A percentile compares a stretch with the other conserved stretches of the same genome.
phyloP scores from a whole-genome alignment of 495 filamentous ascomycete species.

The Penicillium parvum region DNA sequence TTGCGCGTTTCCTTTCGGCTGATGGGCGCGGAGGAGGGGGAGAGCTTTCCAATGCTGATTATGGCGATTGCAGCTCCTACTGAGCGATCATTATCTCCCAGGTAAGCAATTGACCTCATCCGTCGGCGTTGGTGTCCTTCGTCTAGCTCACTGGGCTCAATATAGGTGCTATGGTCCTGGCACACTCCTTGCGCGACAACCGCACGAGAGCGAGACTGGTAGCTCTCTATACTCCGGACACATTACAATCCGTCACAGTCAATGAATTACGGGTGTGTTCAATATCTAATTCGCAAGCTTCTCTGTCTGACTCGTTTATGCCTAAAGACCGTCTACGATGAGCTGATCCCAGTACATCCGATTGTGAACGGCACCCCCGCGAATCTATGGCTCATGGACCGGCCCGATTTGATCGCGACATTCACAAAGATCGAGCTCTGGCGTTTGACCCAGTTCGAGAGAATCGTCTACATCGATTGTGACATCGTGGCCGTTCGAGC shows the following conservation, averaged over 20 bases:
- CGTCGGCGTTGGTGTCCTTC: not conserved
- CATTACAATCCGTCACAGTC: conserved; percentile 65
- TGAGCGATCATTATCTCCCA: conserved; percentile 87
- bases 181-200: conserved; percentile 90
- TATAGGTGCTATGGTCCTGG: conserved; percentile 84
- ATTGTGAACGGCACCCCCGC: conserved; percentile 71
- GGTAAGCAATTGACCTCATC: conserved; percentile 45
- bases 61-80: conserved; percentile 60
- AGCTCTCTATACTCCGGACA: conserved; percentile 75
- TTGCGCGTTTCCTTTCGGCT: conserved; percentile 1
- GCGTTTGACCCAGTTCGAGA: conserved; percentile 83
- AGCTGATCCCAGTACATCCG: conserved; percentile 77
- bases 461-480: conserved; percentile 88
- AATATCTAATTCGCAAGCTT: not conserved
- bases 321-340: conserved; percentile 74
- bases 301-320: conserved; percentile 3
- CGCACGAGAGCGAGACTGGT: conserved; percentile 83
- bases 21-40: not conserved
- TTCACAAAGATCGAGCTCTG: conserved; percentile 97
- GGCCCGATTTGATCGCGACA: conserved; percentile 79
- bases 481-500: conserved; percentile 83
- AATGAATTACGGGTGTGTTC: conserved; percentile 67
- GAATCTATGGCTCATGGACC: conserved; percentile 88
- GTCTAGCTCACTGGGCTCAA: conserved; percentile 10
- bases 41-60: conserved; percentile 19